phyloP scores from a whole-genome alignment of 495 filamentous ascomycete species.

The Talaromyces liani region DNA sequence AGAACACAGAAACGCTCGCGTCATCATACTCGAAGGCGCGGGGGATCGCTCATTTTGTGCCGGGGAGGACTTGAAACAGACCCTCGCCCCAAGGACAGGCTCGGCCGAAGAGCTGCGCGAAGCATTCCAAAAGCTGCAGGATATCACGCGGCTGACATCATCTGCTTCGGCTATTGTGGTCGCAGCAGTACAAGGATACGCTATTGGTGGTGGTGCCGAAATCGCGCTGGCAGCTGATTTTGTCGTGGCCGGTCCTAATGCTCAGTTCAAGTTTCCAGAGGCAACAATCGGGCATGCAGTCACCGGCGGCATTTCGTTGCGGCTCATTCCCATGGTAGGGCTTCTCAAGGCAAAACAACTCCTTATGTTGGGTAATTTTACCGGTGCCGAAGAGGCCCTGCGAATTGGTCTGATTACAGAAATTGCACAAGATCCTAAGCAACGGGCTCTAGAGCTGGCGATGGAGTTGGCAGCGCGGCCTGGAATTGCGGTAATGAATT shows the following conservation, averaged over 20 bases:
- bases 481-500: slow-evolving; percentile 7
- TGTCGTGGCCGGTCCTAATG: slow-evolving; percentile 1
- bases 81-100: neutral
- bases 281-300: slow-evolving; percentile 5
- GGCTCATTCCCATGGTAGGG: slow-evolving; percentile 2
- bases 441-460: slow-evolving; percentile 2
- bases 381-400: neutral
- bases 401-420: slow-evolving; percentile 3
- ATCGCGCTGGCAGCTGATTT: slow-evolving; percentile 5
- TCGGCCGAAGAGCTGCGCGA: slow-evolving; percentile 6
- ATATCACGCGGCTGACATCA: slow-evolving; percentile 4
- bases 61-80: slow-evolving; percentile 4
- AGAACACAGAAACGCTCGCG: neutral
- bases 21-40: slow-evolving; percentile 6
- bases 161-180: neutral
- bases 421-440: slow-evolving; percentile 5
- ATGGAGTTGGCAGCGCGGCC: neutral
- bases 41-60: slow-evolving; percentile 2
- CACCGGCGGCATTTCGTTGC: neutral
- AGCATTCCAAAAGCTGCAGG: slow-evolving; percentile 6
- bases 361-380: slow-evolving; percentile 6
- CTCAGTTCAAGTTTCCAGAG: slow-evolving; percentile 8
- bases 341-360: slow-evolving; percentile 8
- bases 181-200: slow-evolving; percentile 5
- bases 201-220: slow-evolving; percentile 4